A percentile compares a stretch with the other conserved stretches of the same genome.
Evolutionary conservation across 331 rosid genomes (phyloP).

Genomic region (Stylosanthes scabra): DNA sequence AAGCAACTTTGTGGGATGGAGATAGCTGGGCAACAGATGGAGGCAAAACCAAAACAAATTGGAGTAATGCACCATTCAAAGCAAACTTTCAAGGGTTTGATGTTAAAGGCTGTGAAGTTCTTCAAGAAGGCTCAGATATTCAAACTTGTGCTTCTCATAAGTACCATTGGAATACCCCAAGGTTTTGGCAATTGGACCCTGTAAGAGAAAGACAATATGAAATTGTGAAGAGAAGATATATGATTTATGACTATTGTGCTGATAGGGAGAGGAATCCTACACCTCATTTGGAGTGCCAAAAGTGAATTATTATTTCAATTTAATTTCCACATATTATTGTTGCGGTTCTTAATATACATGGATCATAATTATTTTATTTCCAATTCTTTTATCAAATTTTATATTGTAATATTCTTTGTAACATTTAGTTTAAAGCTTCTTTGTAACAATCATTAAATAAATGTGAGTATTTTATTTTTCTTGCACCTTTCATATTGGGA

Average conservation of each 20-base stretch:
- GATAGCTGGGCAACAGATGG: slow-evolving; percentile 70
- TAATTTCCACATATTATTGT: too few relatives aligned
- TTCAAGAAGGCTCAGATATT: background rate
- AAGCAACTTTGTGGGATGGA: slow-evolving; percentile 60
- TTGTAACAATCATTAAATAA: too few relatives aligned
- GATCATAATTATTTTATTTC: too few relatives aligned
- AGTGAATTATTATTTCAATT: background rate
- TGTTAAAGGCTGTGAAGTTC: slow-evolving; percentile 47
- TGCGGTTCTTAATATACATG: too few relatives aligned
- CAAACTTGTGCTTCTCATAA: slow-evolving; percentile 39
- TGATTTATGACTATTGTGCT: slow-evolving; percentile 60
- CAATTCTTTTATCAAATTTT: too few relatives aligned
- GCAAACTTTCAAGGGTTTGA: slow-evolving; percentile 58
- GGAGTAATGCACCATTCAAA: slow-evolving; percentile 61
- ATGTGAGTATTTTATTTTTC: too few relatives aligned
- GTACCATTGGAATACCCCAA: slow-evolving; percentile 52
- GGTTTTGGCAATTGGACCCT: slow-evolving; percentile 44
- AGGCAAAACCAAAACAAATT: slow-evolving; percentile 51
- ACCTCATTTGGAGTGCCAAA: slow-evolving; percentile 59
- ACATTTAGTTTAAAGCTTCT: too few relatives aligned
- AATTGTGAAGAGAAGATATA: slow-evolving; percentile 36
- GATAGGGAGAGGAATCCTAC: slow-evolving; percentile 46
- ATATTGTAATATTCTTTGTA: too few relatives aligned
- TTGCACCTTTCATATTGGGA: too few relatives aligned
- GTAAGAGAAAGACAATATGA: slow-evolving; percentile 18